Percentiles rank a stretch among this genome's conserved stretches.
Conservation (phyloP, 176 grass and related monocot species). For the Tuctoria greenei region DNA sequence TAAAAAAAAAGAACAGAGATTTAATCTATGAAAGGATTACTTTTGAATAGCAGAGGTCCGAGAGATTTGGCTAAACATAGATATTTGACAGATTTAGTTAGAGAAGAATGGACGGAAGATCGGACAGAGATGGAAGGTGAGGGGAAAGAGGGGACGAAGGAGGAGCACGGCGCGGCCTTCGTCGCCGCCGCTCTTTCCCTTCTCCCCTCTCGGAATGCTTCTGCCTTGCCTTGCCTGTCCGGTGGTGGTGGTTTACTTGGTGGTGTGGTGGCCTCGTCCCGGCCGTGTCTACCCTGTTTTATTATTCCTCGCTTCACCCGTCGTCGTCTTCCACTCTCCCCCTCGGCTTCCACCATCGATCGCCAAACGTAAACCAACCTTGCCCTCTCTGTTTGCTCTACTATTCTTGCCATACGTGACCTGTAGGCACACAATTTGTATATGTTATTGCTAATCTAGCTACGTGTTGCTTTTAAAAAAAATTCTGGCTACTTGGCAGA, state of each 20-base stretch:
- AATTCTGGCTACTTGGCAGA: no score
- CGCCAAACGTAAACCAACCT: constrained; percentile 9
- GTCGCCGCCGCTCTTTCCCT: constrained; percentile 46
- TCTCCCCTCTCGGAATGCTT: not conserved
- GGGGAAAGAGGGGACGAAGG: no score
- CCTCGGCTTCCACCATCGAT: not conserved
- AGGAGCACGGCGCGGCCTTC: constrained; percentile 34
- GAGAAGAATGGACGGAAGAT: not conserved
- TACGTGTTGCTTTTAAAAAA: no score
- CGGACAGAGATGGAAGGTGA: not conserved
- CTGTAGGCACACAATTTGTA: no score
- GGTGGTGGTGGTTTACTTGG: constrained; percentile 6
- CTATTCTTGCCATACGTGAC: constrained; percentile 25
- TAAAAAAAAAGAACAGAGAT: no score
- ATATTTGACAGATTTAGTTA: no score
- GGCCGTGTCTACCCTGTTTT: constrained; percentile 34
- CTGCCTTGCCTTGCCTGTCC: no score
- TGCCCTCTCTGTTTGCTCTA: not conserved
- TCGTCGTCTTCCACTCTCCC: not conserved
- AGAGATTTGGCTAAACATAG: no score
- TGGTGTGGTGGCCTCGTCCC: not conserved
- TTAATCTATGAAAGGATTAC: no score
- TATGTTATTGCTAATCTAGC: no score
- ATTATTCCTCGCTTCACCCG: not conserved
- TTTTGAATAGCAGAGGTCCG: no score